Evolutionary conservation across 768 basidiomycete genomes (phyloP), one percentile per base, ranked within the genome.

Genomic region (Floccularia luteovirens): DNA sequence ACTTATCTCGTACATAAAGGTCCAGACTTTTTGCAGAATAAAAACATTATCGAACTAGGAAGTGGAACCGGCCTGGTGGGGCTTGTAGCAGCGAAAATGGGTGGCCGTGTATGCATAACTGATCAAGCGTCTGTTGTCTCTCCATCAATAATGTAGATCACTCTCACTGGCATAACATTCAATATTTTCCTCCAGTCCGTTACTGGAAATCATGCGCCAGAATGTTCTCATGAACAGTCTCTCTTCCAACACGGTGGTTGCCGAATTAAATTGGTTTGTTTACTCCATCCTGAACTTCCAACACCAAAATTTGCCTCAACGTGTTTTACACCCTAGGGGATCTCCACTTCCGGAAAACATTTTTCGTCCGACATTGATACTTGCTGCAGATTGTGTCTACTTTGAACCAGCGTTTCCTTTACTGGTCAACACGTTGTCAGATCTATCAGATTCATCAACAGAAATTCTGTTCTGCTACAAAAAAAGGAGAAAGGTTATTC

Each of bases 351-450:
- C 83, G 6, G 21, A 49, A 48, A 30, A 64, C 62, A 52, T 77
- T 31, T 64, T 59, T 11, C 57, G 52, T 3, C 73, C 80, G 4
- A 78, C 88, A 52, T 38, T 94, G 19, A 72, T 97, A 43, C 73
- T 97, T 3, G 90, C 88, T 1, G 92, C 92, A 1, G 92, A 97
- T 54, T 97, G 92, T 49, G 91, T 97, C 6, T 97, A 97, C 63
- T 91, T 90, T 48, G 92, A 96, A 60, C 89, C 90, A 10, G 80
- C 89, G 0, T 97, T 96, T 52, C 84, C 90, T 5, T 72, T 92
- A 10, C 75, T 97, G 1, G 85, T 92, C 2, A 60, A 80, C 47
- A 93, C 91, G 0, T 67, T 97, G 23, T 69, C 64, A 24, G 74
- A 82, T 31, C 73, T 94, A 25, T 66, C 73, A 1, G 64, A 69